Evolutionary conservation across 371 early-diverging fungal genomes (phyloP), one percentile per base, ranked within the genome.

Genomic region (Zopfochytrium polystomum): DNA sequence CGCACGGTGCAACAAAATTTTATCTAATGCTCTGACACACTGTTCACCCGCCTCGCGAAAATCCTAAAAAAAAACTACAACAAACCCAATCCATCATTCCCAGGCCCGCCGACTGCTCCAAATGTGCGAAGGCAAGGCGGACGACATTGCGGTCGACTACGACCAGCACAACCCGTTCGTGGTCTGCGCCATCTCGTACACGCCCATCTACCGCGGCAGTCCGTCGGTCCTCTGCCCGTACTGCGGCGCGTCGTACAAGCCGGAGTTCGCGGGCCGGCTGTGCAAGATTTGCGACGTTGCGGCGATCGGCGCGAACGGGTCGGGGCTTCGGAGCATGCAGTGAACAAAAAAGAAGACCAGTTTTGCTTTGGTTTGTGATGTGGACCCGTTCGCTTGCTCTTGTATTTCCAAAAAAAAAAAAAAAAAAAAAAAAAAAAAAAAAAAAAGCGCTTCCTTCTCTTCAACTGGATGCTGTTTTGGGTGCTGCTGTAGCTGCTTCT

Each of bases 131-230:
- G 86, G 85, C 45, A 88, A 80, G 49, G 80, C 82, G 27, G 92
- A 96, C 73, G 87, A 38, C 9, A 11, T 93, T 35, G 70, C 79
- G n/a, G 66, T 96, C 44, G 85, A 91, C 51, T 95, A 93, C 74
- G 93, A 96, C 72, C 91, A 88, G 71, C 90, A 88, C 79, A 94
- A 91, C 66, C 91, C 95, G 52, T 93, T 95, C 64, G 85, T 84
- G 15, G 78, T 92, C 13, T 93, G 94, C 67, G 89, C 81, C 13
- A 75, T 79, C 31, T 85, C 90, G 11, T 90, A 80, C 63, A 82
- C 87, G 25, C 93, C 95, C 2, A 93, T 96, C 63, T 90, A 93
- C 78, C 80, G 84, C 43, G 93, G 92, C 22, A 87, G 87, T 35
- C 84, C 89, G 2, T 74, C 79, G 13, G 80, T 83, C 13, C 71